These are phyloP conservation scores for Kockovaella imperatae DNA, from an alignment of 768 basidiomycete species.

Conservation along the genomic window DNA sequence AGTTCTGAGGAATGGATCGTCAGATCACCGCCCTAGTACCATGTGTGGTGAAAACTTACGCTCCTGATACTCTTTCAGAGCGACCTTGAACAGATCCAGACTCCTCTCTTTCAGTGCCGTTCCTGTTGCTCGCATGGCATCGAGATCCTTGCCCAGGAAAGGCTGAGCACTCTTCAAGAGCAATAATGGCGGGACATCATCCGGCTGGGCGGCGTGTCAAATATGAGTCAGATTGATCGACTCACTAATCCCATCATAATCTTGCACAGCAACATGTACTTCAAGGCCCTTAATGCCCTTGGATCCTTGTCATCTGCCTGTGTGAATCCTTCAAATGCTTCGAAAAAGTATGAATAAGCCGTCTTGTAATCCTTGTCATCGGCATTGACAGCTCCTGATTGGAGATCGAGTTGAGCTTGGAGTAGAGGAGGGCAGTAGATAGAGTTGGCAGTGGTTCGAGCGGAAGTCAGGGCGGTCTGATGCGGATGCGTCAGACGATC, in stretches of 20 bases:
- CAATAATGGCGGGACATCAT: constrained; percentile 81
- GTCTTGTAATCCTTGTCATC: constrained; percentile 98
- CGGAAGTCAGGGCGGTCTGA: constrained; percentile 77
- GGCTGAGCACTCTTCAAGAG: constrained; percentile 79
- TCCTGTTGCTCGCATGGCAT: constrained; percentile 92
- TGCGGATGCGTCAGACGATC: neutral
- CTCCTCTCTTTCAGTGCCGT: constrained; percentile 87
- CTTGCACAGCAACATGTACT: constrained; percentile 97
- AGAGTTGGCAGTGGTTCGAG: constrained; percentile 86
- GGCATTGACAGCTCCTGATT: constrained; percentile 76
- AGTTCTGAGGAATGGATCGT: constrained; percentile 56
- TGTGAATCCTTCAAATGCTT: constrained; percentile 84
- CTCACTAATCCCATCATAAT: constrained; percentile 91
- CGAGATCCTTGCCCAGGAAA: constrained; percentile 83
- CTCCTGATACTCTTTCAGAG: constrained; percentile 73
- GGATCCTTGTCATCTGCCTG: constrained; percentile 60
- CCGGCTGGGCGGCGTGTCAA: constrained; percentile 56
- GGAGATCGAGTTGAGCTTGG: constrained; percentile 55
- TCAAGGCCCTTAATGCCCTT: constrained; percentile 71
- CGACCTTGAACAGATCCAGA: constrained; percentile 79
- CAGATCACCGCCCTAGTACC: neutral
- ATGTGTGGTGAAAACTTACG: constrained; percentile 49
- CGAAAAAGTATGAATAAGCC: constrained; percentile 94
- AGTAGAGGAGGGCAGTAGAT: constrained; percentile 82
- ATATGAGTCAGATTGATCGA: constrained; percentile 7